phyloP scores from a whole-genome alignment of 345 rosid species.

The Boechera stricta region DNA sequence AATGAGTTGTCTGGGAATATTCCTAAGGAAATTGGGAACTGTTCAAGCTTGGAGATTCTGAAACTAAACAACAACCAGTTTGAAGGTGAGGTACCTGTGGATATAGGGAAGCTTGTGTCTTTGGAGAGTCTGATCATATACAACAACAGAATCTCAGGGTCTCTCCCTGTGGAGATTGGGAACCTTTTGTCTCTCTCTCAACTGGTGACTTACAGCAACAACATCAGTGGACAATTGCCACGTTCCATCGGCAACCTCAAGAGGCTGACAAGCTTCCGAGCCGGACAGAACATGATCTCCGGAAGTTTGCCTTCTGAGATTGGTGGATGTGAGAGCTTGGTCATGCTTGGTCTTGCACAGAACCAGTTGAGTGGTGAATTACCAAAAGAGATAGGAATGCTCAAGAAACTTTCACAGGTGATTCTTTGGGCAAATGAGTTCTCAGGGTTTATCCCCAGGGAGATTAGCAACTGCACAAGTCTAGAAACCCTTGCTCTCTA shows the following conservation, averaged over 20 bases:
- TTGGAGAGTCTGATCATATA: conserved; percentile 60
- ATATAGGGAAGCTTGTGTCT: conserved; percentile 55
- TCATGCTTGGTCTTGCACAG: conserved; percentile 87
- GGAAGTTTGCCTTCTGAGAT: conserved; percentile 81
- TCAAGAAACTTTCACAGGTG: conserved; percentile 59
- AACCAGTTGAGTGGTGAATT: conserved; percentile 64
- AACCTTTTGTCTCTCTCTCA: conserved; percentile 62
- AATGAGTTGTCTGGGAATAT: conserved; percentile 62
- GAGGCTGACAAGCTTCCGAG: conserved; percentile 62
- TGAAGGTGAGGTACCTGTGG: conserved; percentile 64
- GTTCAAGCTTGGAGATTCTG: conserved; percentile 63
- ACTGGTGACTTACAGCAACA: conserved; percentile 72
- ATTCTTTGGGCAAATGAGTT: conserved; percentile 80
- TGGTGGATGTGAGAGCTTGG: conserved; percentile 67
- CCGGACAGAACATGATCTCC: conserved; percentile 85
- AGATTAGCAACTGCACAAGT: conserved; percentile 73
- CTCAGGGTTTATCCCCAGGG: conserved; percentile 72
- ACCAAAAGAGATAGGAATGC: conserved; percentile 78
- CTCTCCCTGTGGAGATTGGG: conserved; percentile 74
- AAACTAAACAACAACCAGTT: conserved; percentile 65
- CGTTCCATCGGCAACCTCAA: conserved; percentile 68
- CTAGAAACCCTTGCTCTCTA: conserved; percentile 73
- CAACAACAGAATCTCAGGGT: conserved; percentile 80
- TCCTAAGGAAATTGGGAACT: conserved; percentile 68
- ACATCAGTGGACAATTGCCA: conserved; percentile 72